Evolutionary conservation across 768 basidiomycete species (phyloP), one percentile per base, ranked within the genome.

Genomic region (Trametes punicea): DNA sequence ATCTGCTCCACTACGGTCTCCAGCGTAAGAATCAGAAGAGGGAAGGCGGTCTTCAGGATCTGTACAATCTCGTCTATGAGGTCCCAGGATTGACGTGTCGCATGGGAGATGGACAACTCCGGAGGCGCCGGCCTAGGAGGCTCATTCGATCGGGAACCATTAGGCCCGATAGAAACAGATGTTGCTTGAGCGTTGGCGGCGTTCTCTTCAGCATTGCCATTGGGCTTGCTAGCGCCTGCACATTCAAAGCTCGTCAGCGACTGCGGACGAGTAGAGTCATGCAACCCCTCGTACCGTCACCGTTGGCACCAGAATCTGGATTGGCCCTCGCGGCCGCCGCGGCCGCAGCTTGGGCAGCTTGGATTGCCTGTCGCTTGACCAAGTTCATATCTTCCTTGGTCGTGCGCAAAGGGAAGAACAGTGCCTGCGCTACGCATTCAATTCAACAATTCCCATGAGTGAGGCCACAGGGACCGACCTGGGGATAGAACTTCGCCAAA

Each of bases 1-100:
- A 99, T 89, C 71, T 98, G 94, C 62, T 99, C 97, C 4, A 95
- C 89, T 81, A 98, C 89, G 15, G 93, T 95, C 74, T 99, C 97
- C 78, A 99, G 79, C 54, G 93, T 97, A 20, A 98, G 76, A 27
- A 96, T 91, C 31, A 99, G 80, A 6, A 99, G 79, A 0, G 97
- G 97, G 78, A 95, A 97, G 0, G 92, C 87, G 0, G 96, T 97
- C 74, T 99, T 98, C 64, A 98, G 77, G 33, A 92, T 85, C 67
- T 94, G 88, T 38, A 94, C 83, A 55, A 98, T 84, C 67, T 98
- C 97, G 20, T 99, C 97, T 6, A 97, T 85, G 64, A 89, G 81
- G 51, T 98, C 96, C 81, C 84, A 91, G 25, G 91, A 83, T 63
- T 90, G 88, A 29, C 86, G 53, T 23, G 58, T 60, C 1, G 49